Conservation (phyloP, 768 basidiomycete species). For the Cyclocybe aegerita region DNA sequence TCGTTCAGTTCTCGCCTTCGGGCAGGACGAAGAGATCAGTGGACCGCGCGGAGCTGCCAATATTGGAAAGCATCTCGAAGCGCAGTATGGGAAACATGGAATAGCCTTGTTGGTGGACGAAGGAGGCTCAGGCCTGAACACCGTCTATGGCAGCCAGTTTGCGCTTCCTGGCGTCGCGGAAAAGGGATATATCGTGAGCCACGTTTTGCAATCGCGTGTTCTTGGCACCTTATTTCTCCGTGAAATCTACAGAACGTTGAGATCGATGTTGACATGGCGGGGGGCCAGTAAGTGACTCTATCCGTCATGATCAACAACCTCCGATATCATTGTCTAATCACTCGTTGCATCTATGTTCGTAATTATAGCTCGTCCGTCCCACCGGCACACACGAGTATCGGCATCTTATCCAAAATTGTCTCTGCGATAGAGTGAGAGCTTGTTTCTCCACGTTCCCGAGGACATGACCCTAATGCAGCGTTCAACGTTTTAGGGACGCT, state of each 20-base stretch:
- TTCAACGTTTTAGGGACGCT: constrained; percentile 19
- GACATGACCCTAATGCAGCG: background rate
- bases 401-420: constrained; percentile 30
- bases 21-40: constrained; percentile 33
- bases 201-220: background rate
- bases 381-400: constrained; percentile 26
- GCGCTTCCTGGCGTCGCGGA: constrained; percentile 31
- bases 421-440: constrained; percentile 23
- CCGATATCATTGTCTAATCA: background rate
- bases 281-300: constrained; percentile 26
- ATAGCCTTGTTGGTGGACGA: constrained; percentile 33
- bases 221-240: background rate
- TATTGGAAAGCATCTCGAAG: constrained; percentile 22
- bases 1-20: constrained; percentile 26
- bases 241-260: constrained; percentile 19
- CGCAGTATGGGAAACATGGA: constrained; percentile 23
- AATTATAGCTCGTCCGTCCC: constrained; percentile 26
- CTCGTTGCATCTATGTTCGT: too few species aligned
- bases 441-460: background rate
- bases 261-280: constrained; percentile 27
- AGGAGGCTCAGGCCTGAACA: constrained; percentile 28
- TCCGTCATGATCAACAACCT: background rate
- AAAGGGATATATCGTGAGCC: constrained; percentile 26
- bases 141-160: constrained; percentile 20
- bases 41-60: constrained; percentile 27